These are phyloP conservation scores for Podaxis carcinomalis DNA, from an alignment of 768 basidiomycete species.

Conservation along the genomic window DNA sequence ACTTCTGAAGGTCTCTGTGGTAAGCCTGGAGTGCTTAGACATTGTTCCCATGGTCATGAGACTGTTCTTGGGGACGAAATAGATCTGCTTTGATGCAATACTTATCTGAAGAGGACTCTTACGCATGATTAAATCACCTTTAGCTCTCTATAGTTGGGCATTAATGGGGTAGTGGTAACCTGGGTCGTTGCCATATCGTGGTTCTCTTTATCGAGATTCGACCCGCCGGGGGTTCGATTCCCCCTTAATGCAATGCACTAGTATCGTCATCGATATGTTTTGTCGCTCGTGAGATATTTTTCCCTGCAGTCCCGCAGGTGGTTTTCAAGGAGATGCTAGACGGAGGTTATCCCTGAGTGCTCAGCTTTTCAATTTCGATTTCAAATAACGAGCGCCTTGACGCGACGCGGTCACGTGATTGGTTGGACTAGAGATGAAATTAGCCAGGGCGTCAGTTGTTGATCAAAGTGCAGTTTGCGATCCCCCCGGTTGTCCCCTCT, in stretches of 20 bases:
- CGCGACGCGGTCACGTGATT: constrained; percentile 7
- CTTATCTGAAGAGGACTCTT: too few relatives aligned
- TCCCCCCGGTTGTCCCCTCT: constrained; percentile 17
- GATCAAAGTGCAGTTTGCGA: background rate
- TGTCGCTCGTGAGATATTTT: too few relatives aligned
- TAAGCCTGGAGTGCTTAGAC: too few relatives aligned
- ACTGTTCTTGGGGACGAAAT: background rate
- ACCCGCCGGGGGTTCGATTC: background rate
- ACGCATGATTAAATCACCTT: too few relatives aligned
- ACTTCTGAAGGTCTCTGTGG: too few relatives aligned
- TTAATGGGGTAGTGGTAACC: constrained; percentile 17
- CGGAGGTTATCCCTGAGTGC: background rate
- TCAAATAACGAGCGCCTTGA: background rate
- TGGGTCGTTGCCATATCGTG: constrained; percentile 13
- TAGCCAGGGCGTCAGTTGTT: background rate
- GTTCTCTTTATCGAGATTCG: background rate
- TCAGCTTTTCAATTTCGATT: too few relatives aligned
- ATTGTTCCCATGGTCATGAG: too few relatives aligned
- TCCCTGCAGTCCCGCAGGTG: too few relatives aligned
- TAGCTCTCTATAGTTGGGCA: background rate
- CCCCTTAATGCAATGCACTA: background rate
- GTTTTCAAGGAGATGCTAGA: background rate
- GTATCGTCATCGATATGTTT: too few relatives aligned
- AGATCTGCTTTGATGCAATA: background rate
- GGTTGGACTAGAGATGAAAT: background rate